phyloP scores from a whole-genome alignment of 805 yeast species.

The Wickerhamomyces bovis region DNA sequence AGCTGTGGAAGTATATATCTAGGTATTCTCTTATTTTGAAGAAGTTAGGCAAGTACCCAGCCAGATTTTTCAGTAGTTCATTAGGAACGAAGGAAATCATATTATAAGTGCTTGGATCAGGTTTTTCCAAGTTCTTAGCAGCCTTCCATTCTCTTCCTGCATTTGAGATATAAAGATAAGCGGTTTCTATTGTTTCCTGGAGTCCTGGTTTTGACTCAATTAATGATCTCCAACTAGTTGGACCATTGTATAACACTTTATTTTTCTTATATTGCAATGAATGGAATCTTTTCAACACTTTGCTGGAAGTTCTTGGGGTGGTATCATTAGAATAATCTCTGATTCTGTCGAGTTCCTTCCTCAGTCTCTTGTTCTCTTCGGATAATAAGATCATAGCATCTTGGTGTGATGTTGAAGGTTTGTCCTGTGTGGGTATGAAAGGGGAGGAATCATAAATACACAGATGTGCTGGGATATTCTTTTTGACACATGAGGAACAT shows the following conservation, averaged over 20 bases:
- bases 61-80: slow-evolving; percentile 9
- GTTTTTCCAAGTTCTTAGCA: slow-evolving; percentile 9
- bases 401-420: slow-evolving; percentile 4
- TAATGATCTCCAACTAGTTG: slow-evolving; percentile 19
- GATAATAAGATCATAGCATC: slow-evolving; percentile 11
- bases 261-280: slow-evolving; percentile 6
- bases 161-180: slow-evolving; percentile 11
- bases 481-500: slow-evolving; percentile 19
- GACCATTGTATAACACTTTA: slow-evolving; percentile 15
- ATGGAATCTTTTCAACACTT: slow-evolving; percentile 5
- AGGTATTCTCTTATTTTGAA: slow-evolving; percentile 12
- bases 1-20: slow-evolving; percentile 12
- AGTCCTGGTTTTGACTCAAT: slow-evolving; percentile 2
- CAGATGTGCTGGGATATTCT: slow-evolving; percentile 17
- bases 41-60: slow-evolving; percentile 17
- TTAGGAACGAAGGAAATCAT: slow-evolving; percentile 7
- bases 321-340: not conserved
- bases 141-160: slow-evolving; percentile 19
- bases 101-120: slow-evolving; percentile 6
- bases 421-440: slow-evolving; percentile 23
- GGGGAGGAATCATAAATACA: slow-evolving; percentile 25
- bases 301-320: not conserved
- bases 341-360: slow-evolving; percentile 11
- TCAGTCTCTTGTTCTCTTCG: slow-evolving; percentile 16
- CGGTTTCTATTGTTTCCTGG: slow-evolving; percentile 8